Percentiles rank a stretch among this genome's conserved stretches.
Conservation (phyloP, 306 rosid genomes). For the Cicer arietinum region DNA sequence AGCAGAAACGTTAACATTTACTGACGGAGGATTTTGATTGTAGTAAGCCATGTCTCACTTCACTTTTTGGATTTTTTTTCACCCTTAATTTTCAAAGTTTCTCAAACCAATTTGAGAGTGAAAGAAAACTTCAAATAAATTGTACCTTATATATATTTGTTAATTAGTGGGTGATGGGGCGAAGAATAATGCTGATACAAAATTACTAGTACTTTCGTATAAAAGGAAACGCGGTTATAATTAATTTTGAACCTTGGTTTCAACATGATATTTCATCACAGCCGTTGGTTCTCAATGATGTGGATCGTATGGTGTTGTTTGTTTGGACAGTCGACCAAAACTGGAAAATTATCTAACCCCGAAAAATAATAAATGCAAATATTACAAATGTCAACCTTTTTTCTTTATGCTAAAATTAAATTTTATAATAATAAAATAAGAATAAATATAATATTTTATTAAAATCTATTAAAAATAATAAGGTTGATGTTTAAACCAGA, state of each 20-base stretch:
- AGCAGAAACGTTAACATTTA: neutral
- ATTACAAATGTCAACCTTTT: no score
- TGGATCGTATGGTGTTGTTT: neutral
- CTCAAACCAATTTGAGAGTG: neutral
- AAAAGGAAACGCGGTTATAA: constrained; percentile 14
- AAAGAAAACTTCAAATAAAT: neutral
- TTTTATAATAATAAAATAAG: no score
- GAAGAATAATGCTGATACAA: neutral
- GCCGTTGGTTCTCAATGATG: neutral
- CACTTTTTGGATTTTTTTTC: constrained; percentile 27
- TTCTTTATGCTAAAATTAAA: no score
- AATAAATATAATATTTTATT: no score
- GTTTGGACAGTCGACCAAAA: neutral
- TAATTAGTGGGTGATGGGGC: no score
- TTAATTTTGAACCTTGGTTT: neutral
- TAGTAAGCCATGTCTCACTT: constrained; percentile 31
- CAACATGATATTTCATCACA: neutral
- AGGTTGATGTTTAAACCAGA: no score
- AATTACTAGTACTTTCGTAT: neutral
- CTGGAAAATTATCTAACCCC: neutral
- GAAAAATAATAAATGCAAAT: neutral
- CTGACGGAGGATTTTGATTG: constrained; percentile 40
- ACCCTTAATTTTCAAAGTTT: neutral
- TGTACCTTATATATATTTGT: neutral
- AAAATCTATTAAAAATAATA: no score